A percentile compares a stretch with the other conserved stretches of the same genome.
These are phyloP conservation scores for Coprinopsis cinerea DNA, from an alignment of 768 basidiomycete genomes.

Conservation along the genomic window DNA sequence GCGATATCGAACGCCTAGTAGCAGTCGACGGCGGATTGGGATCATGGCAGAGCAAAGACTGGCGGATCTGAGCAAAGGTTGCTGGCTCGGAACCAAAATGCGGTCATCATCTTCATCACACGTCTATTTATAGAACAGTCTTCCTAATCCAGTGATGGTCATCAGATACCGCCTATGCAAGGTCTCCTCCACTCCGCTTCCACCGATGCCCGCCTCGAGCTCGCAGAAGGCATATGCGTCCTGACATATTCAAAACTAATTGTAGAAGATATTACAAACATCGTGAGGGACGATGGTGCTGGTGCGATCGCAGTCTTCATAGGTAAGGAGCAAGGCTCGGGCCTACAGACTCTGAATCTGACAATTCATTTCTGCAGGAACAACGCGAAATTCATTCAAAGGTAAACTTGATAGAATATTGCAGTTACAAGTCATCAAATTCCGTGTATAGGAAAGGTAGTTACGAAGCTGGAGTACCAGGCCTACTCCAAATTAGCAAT, in stretches of 20 bases:
- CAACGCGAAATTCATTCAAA: conserved; percentile 81
- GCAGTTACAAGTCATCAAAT: no score
- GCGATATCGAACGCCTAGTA: not conserved
- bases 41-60: conserved; percentile 8
- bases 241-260: conserved; percentile 60
- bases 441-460: conserved; percentile 58
- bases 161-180: no score
- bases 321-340: conserved; percentile 30
- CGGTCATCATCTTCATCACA: no score
- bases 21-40: not conserved
- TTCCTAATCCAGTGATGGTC: no score
- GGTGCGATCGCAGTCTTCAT: conserved; percentile 77
- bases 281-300: conserved; percentile 56
- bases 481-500: conserved; percentile 78
- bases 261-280: conserved; percentile 48
- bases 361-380: conserved; percentile 30
- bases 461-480: conserved; percentile 75
- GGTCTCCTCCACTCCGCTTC: conserved; percentile 29
- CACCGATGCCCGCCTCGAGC: conserved; percentile 34
- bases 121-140: no score
- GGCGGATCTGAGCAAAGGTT: no score
- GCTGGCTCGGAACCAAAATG: no score
- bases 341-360: not conserved
- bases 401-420: conserved; percentile 42
- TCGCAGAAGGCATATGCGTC: conserved; percentile 43